These are phyloP conservation scores for Calophaca sinica DNA, from an alignment of 306 rosid genomes.

Conservation along the genomic window DNA sequence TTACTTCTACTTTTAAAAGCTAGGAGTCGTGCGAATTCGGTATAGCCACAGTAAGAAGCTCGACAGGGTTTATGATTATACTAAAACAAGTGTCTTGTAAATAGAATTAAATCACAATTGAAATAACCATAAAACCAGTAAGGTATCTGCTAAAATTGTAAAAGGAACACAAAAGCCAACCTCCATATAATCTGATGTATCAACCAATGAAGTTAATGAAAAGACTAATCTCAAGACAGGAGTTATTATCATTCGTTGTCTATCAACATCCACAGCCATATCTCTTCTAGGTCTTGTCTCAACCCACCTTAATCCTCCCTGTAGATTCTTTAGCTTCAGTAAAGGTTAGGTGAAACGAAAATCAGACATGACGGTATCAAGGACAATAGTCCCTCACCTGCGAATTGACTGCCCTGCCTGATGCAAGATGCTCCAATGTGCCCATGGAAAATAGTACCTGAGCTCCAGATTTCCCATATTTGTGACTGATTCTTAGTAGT, in stretches of 20 bases:
- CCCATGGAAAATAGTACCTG: constrained; percentile 89
- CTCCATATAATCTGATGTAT: constrained; percentile 87
- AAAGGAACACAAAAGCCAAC: constrained; percentile 54
- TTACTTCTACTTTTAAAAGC: not conserved
- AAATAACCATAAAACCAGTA: constrained; percentile 14
- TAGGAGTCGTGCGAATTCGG: not conserved
- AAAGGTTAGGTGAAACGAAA: constrained; percentile 31
- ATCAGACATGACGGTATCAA: constrained; percentile 23
- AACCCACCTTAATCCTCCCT: constrained; percentile 84
- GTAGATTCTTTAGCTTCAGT: constrained; percentile 43
- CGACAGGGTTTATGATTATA: not conserved
- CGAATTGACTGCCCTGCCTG: constrained; percentile 70
- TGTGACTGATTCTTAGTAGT: constrained; percentile 80
- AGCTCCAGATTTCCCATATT: constrained; percentile 92
- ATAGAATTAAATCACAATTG: constrained; percentile 9
- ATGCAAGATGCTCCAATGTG: constrained; percentile 81
- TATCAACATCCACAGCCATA: constrained; percentile 70
- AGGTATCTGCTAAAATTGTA: constrained; percentile 19
- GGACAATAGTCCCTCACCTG: constrained; percentile 57
- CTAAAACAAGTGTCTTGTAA: not conserved
- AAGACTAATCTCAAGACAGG: constrained; percentile 84
- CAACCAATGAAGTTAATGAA: constrained; percentile 84
- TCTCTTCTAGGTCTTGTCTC: constrained; percentile 68
- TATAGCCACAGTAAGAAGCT: constrained; percentile 3
- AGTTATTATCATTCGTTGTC: constrained; percentile 70